phyloP scores from a whole-genome alignment of 139 green algal genomes.

The Tetradesmus lagerheimii region DNA sequence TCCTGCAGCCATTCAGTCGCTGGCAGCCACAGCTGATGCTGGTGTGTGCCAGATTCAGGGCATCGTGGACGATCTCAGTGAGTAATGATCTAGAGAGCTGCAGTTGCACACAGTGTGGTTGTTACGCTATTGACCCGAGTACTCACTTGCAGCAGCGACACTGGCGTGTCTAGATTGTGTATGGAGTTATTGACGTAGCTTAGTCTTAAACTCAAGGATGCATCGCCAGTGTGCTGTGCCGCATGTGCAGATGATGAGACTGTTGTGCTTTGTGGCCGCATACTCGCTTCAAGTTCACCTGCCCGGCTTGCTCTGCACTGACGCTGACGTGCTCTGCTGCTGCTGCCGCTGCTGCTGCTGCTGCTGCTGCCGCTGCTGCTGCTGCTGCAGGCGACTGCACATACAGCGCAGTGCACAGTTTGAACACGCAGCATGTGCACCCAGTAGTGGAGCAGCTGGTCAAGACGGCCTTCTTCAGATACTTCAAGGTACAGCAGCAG shows the following conservation, averaged over 20 bases:
- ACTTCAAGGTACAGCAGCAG: constrained; percentile 86
- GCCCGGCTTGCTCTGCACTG: neutral
- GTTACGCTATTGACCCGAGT: too few species aligned
- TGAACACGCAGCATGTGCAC: constrained; percentile 73
- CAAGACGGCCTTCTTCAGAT: constrained; percentile 89
- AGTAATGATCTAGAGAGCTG: neutral
- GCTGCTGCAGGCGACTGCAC: constrained; percentile 75
- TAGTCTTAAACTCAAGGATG: too few species aligned
- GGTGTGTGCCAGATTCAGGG: constrained; percentile 22
- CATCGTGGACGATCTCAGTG: constrained; percentile 37
- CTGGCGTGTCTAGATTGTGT: too few species aligned
- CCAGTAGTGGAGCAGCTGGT: constrained; percentile 79
- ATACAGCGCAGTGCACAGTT: constrained; percentile 79
- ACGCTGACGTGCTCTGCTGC: neutral
- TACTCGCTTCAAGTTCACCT: too few species aligned
- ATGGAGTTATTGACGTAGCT: too few species aligned
- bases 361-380: neutral
- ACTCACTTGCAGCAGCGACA: too few species aligned
- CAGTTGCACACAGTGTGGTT: neutral
- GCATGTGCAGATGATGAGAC: too few species aligned
- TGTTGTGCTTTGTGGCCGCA: too few species aligned
- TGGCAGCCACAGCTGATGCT: constrained; percentile 2
- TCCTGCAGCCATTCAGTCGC: neutral
- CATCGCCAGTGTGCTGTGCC: too few species aligned
- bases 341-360: neutral